Evolutionary conservation across 192 early-diverging fungal genomes (phyloP).

Genomic region (Coemansia sp.): DNA sequence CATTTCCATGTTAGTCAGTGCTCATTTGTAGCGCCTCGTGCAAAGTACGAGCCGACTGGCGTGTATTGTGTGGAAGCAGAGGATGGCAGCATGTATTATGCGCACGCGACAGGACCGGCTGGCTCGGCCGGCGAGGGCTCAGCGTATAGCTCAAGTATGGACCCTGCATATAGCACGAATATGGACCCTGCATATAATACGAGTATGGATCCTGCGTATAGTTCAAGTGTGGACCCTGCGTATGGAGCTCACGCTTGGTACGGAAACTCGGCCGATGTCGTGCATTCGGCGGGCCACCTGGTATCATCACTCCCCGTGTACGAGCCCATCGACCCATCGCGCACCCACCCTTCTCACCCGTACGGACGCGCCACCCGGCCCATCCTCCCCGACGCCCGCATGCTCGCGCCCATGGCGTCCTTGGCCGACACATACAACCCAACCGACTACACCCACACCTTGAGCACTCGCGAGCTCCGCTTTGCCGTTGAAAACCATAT

Average conservation of each 20-base stretch:
- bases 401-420: slow-evolving; percentile 52
- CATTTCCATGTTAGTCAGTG: slow-evolving; percentile 20
- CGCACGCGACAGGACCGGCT: too few species aligned
- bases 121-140: too few species aligned
- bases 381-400: slow-evolving; percentile 29
- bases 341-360: not conserved
- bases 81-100: slow-evolving; percentile 6
- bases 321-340: slow-evolving; percentile 44
- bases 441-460: slow-evolving; percentile 7
- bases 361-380: slow-evolving; percentile 35
- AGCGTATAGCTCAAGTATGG: too few species aligned
- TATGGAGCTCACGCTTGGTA: slow-evolving; percentile 6
- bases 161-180: too few species aligned
- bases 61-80: slow-evolving; percentile 3
- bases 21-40: not conserved
- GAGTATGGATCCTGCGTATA: too few species aligned
- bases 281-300: slow-evolving; percentile 12
- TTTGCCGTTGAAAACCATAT: slow-evolving; percentile 52
- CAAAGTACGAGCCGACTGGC: not conserved
- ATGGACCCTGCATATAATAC: too few species aligned
- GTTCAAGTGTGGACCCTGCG: too few species aligned
- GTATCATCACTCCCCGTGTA: slow-evolving; percentile 40
- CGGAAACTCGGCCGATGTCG: not conserved
- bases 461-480: slow-evolving; percentile 49
- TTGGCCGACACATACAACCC: slow-evolving; percentile 27